Conservation (phyloP, 805 yeast species). For the Starmerella stellata region DNA sequence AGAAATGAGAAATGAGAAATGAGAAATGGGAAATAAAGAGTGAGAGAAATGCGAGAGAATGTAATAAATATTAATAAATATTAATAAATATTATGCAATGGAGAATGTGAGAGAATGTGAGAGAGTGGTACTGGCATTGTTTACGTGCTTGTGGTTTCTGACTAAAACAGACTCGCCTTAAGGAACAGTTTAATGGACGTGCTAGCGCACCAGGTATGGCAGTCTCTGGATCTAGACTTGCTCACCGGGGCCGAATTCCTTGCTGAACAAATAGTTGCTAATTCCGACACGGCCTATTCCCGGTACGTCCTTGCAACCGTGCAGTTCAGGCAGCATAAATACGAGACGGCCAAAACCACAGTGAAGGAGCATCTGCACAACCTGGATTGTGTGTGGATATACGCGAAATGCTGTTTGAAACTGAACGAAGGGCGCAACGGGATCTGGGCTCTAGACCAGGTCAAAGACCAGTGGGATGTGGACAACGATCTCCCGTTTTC, state of each 20-base stretch:
- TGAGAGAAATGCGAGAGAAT: too few relatives aligned
- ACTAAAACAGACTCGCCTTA: too few relatives aligned
- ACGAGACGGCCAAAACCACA: constrained; percentile 28
- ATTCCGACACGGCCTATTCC: constrained; percentile 39
- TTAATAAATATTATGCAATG: too few relatives aligned
- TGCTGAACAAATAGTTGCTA: constrained; percentile 61
- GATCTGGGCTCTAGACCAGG: constrained; percentile 29
- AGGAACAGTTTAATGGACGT: too few relatives aligned
- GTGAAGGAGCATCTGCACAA: constrained; percentile 35
- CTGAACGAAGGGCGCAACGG: constrained; percentile 46
- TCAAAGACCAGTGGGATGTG: constrained; percentile 8
- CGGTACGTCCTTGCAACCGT: constrained; percentile 54
- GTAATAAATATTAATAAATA: too few relatives aligned
- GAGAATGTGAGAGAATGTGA: too few relatives aligned
- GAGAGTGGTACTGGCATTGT: too few relatives aligned
- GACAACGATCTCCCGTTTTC: constrained; percentile 9
- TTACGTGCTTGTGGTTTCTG: neutral
- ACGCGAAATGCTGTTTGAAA: constrained; percentile 46
- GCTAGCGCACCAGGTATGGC: constrained; percentile 36
- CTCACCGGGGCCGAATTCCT: constrained; percentile 67
- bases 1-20: too few relatives aligned
- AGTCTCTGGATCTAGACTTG: constrained; percentile 53
- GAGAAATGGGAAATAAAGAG: too few relatives aligned
- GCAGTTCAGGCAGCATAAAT: constrained; percentile 39
- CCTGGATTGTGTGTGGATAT: constrained; percentile 59